Evolutionary conservation across 129 eudicot genomes (phyloP), one percentile per base, ranked within the genome.

Genomic region (Flaveria robusta): DNA sequence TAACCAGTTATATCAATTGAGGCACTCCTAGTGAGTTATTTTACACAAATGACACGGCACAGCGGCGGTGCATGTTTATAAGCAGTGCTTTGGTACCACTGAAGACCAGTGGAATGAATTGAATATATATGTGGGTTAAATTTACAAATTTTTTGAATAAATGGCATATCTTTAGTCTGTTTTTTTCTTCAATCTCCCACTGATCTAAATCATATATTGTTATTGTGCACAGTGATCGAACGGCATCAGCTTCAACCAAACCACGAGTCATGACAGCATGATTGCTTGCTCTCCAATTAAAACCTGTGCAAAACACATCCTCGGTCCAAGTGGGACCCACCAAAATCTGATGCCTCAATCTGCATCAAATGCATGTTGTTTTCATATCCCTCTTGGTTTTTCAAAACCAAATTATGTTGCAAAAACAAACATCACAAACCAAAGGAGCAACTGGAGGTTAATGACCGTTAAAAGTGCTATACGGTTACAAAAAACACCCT

Each of bases 241-340:
- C 71, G 49, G 16, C 49, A 24, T 73, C 23, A 26, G 5, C 50
- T 41, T 26, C 60, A 49, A 56, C 41, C 47, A 42, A 68, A 19
- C 68, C 51, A 27, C 8, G 2, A 78, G 74, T 66, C 74, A 87
- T 83, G 89, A 45, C 68, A 84, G 59, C 75, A 85, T 89, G 89
- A 81, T 76, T 31, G 72, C 72, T 51, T 87, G 77, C 70, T 77
- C 86, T 84, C 77, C 85, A 27, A 60, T 87, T 22, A 77, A 75
- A 37, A 79, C 85, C 41, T 60, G 80, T 58, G 47, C 67, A 73
- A 86, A 81, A 74, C 64, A 64, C 20, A 41, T 79, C 68, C 63
- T 76, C 37, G 66, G 50, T 75, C 56, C 81, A 22, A 74, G 68
- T 59, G 83, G 78, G 68, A 71, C 84, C 45, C 70, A 50, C 27